Evolutionary conservation across 2,329 filamentous ascomycete species (phyloP).

Genomic region (Fusarium albosuccineum): DNA sequence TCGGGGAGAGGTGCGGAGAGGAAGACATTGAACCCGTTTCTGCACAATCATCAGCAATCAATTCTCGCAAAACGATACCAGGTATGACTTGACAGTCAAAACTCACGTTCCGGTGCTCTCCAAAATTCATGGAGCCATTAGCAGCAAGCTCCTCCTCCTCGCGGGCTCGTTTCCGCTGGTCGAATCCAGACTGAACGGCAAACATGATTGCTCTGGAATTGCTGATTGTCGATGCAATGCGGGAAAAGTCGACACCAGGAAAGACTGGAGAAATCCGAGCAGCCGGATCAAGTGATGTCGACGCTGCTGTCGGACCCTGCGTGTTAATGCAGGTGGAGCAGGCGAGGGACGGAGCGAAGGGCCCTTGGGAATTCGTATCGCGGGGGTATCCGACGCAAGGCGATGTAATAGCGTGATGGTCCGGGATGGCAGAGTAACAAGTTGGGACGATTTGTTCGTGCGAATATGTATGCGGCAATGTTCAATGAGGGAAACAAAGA

Average conservation of each 20-base stretch:
- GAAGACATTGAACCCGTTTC: conserved; percentile 69
- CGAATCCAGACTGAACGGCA: conserved; percentile 49
- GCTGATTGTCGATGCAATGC: conserved; percentile 9
- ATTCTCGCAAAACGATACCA: conserved; percentile 2
- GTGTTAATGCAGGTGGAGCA: conserved; percentile 46
- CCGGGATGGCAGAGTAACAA: conserved; percentile 10
- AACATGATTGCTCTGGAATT: conserved; percentile 51
- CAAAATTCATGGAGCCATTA: conserved; percentile 57
- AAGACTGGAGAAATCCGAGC: conserved; percentile 20
- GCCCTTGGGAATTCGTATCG: conserved; percentile 28
- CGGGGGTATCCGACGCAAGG: conserved; percentile 34
- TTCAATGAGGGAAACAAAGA: conserved; percentile 19
- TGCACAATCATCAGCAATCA: conserved; percentile 46
- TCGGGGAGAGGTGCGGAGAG: conserved; percentile 61
- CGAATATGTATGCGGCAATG: conserved; percentile 26
- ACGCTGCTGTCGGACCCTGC: conserved; percentile 37
- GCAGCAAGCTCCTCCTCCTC: conserved; percentile 59
- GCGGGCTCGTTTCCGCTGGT: conserved; percentile 60
- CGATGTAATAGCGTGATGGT: conserved; percentile 28
- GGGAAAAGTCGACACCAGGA: conserved; percentile 16
- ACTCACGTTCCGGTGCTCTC: conserved; percentile 65
- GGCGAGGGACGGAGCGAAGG: conserved; percentile 29
- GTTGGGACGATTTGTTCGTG: conserved; percentile 2
- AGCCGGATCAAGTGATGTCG: conserved; percentile 28
- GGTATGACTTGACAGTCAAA: background rate